These are phyloP conservation scores for Clavaria fumosa DNA, from an alignment of 768 basidiomycete genomes.

Conservation along the genomic window DNA sequence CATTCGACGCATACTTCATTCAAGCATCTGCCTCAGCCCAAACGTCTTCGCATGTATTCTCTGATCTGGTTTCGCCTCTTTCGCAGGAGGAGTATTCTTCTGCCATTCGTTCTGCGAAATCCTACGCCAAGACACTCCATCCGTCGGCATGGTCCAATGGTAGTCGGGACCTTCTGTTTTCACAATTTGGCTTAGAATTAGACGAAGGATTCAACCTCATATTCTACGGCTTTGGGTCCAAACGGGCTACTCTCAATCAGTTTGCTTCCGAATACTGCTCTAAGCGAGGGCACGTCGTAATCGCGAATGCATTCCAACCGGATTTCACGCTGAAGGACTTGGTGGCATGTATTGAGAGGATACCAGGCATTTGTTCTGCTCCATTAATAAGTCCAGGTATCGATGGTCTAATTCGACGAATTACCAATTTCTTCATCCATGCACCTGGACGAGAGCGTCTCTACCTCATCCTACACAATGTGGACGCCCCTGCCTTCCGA, in stretches of 20 bases:
- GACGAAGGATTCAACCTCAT: slow-evolving; percentile 75
- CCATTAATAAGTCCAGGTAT: slow-evolving; percentile 24
- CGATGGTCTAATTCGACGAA: slow-evolving; percentile 49
- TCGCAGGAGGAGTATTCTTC: slow-evolving; percentile 44
- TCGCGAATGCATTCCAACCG: slow-evolving; percentile 69
- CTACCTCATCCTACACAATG: slow-evolving; percentile 77
- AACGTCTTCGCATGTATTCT: slow-evolving; percentile 73
- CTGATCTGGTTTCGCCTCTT: slow-evolving; percentile 55
- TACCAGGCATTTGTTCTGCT: slow-evolving; percentile 27
- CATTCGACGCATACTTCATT: slow-evolving; percentile 80
- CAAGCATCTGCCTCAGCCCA: slow-evolving; percentile 43
- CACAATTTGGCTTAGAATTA: slow-evolving; percentile 56
- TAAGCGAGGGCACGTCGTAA: slow-evolving; percentile 52
- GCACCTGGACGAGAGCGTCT: slow-evolving; percentile 29
- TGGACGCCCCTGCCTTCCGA: slow-evolving; percentile 66
- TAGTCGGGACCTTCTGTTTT: slow-evolving; percentile 28
- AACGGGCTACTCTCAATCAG: slow-evolving; percentile 56
- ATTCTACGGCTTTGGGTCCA: slow-evolving; percentile 84
- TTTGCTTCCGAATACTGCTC: slow-evolving; percentile 48
- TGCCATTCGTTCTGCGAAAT: slow-evolving; percentile 21
- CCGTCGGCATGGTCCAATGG: slow-evolving; percentile 20
- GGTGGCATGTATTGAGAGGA: slow-evolving; percentile 39
- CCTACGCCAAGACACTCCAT: slow-evolving; percentile 17
- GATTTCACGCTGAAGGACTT: slow-evolving; percentile 54
- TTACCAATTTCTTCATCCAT: slow-evolving; percentile 46